Evolutionary conservation across 73 alveolate genomes (phyloP).

Genomic region (Paraurostyla sp.): DNA sequence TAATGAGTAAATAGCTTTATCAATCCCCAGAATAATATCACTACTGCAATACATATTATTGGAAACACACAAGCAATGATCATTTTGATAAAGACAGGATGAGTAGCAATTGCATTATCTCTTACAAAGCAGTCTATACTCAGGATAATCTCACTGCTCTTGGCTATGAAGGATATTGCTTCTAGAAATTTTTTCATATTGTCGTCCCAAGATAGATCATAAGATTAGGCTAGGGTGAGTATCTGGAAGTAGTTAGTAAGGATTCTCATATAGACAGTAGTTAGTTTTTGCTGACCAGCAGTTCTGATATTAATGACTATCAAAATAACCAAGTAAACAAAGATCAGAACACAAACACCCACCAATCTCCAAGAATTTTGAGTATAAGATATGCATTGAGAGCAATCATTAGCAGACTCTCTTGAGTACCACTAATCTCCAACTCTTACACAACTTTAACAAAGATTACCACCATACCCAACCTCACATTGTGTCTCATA

Average conservation of each 20-base stretch:
- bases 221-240: conserved; percentile 51
- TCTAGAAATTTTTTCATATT: conserved; percentile 38
- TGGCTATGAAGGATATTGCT: conserved; percentile 17
- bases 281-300: conserved; percentile 31
- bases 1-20: not conserved
- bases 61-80: conserved; percentile 51
- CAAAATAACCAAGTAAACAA: conserved; percentile 10
- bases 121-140: conserved; percentile 65
- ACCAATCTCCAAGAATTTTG: not conserved
- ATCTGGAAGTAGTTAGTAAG: conserved; percentile 75
- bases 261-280: conserved; percentile 73
- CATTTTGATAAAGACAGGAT: conserved; percentile 56
- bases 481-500: conserved; percentile 46
- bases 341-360: conserved; percentile 19
- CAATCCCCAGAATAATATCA: not conserved
- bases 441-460: conserved; percentile 66
- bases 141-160: conserved; percentile 47
- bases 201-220: conserved; percentile 55
- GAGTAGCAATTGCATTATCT: conserved; percentile 1
- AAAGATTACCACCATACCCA: conserved; percentile 76
- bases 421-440: conserved; percentile 52
- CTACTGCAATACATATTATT: not conserved
- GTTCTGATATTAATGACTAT: conserved; percentile 54
- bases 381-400: not conserved
- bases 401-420: conserved; percentile 24